These are phyloP conservation scores for Erythrobasidium hasegawianum DNA, from an alignment of 1,284 basidiomycete species.

Conservation along the genomic window DNA sequence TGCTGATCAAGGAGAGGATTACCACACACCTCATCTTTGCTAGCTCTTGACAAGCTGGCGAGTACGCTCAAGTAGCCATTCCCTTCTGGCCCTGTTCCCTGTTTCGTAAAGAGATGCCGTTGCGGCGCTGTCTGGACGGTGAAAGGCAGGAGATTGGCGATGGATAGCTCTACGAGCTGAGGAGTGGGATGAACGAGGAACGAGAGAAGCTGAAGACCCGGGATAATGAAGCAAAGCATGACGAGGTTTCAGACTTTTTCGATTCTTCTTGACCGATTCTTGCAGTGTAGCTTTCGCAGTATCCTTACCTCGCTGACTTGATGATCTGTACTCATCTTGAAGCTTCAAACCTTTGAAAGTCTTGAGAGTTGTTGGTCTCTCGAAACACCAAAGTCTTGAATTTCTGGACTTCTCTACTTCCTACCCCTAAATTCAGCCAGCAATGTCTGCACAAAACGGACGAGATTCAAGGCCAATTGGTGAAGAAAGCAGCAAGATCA, in stretches of 20 bases:
- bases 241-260: background rate
- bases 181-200: slow-evolving; percentile 74
- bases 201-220: slow-evolving; percentile 20
- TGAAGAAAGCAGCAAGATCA: background rate
- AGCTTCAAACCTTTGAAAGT: background rate
- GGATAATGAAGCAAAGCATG: background rate
- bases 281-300: background rate
- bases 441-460: slow-evolving; percentile 1
- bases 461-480: background rate
- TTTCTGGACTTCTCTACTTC: background rate
- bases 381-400: background rate
- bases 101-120: slow-evolving; percentile 12
- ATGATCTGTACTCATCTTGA: slow-evolving; percentile 1
- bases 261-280: background rate
- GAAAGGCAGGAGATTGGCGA: slow-evolving; percentile 27
- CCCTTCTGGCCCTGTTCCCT: slow-evolving; percentile 22
- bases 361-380: background rate
- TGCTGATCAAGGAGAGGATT: background rate
- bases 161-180: slow-evolving; percentile 7
- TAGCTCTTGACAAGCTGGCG: slow-evolving; percentile 12
- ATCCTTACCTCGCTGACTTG: slow-evolving; percentile 2
- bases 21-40: slow-evolving; percentile 7
- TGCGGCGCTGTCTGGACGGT: slow-evolving; percentile 27
- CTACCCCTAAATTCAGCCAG: background rate
- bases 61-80: slow-evolving; percentile 23